These are phyloP conservation scores for Metarhizium sp. DNA, from an alignment of 2,329 filamentous ascomycete genomes.

Conservation along the genomic window DNA sequence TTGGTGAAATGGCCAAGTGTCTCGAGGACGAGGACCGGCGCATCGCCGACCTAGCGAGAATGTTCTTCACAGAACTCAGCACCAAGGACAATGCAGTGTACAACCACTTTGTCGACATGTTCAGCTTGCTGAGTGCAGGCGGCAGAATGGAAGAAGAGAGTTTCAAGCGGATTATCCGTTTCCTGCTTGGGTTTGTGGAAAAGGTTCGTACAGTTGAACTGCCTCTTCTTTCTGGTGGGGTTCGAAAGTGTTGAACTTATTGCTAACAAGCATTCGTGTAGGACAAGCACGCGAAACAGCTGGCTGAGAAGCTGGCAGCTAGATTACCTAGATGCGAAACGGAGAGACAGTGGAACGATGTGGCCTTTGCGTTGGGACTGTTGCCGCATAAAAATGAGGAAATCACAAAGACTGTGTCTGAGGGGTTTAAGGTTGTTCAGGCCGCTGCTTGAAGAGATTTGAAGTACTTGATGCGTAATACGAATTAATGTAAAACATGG, in stretches of 20 bases:
- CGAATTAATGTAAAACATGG: background rate
- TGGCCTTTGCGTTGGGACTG: slow-evolving; percentile 81
- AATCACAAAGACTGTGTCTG: slow-evolving; percentile 65
- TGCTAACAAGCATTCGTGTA: slow-evolving; percentile 25
- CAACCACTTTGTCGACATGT: slow-evolving; percentile 99
- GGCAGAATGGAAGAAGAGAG: slow-evolving; percentile 73
- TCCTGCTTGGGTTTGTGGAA: slow-evolving; percentile 91
- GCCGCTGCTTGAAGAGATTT: slow-evolving; percentile 39
- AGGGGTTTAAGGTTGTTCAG: slow-evolving; percentile 67
- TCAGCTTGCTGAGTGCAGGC: slow-evolving; percentile 81
- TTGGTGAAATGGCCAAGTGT: slow-evolving; percentile 99
- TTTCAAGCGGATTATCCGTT: slow-evolving; percentile 80
- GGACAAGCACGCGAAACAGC: slow-evolving; percentile 95
- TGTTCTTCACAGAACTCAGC: slow-evolving; percentile 97
- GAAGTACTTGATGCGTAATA: background rate
- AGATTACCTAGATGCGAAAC: slow-evolving; percentile 78
- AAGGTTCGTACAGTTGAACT: slow-evolving; percentile 54
- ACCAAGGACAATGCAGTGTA: slow-evolving; percentile 99
- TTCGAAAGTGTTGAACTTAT: background rate
- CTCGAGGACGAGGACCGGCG: slow-evolving; percentile 92
- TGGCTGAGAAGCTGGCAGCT: slow-evolving; percentile 86
- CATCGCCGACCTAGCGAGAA: slow-evolving; percentile 85
- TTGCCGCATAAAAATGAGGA: slow-evolving; percentile 92
- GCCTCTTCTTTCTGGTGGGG: slow-evolving; percentile 10
- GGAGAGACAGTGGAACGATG: slow-evolving; percentile 95